Conservation (phyloP, 305 asterid genomes). For the Plantago coronopus region DNA sequence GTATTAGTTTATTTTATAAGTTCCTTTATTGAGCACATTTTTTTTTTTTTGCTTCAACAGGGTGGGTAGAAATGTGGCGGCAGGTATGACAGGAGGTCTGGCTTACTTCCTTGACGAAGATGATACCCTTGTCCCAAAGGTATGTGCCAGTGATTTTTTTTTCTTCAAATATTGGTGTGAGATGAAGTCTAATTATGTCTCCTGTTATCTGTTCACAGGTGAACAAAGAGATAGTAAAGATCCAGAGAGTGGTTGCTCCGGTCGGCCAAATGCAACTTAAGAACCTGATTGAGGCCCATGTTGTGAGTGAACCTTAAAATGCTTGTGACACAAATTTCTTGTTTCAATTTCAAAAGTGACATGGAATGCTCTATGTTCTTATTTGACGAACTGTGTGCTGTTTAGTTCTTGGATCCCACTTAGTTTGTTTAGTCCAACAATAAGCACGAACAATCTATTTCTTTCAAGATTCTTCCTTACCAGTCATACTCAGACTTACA, state of each 20-base stretch:
- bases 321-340: neutral
- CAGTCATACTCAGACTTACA: neutral
- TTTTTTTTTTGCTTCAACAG: constrained; percentile 33
- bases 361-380: no score
- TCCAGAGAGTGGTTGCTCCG: constrained; percentile 90
- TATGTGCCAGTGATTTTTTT: constrained; percentile 20
- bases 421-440: no score
- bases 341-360: neutral
- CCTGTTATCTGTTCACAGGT: constrained; percentile 40
- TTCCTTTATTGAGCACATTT: neutral
- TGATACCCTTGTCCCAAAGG: constrained; percentile 87
- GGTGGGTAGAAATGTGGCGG: constrained; percentile 97
- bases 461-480: no score
- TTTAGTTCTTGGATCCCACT: no score
- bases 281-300: constrained; percentile 88
- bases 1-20: neutral
- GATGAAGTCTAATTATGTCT: neutral
- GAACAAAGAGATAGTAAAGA: constrained; percentile 97
- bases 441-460: no score
- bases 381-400: no score
- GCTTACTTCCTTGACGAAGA: constrained; percentile 94
- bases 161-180: neutral
- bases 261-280: constrained; percentile 96
- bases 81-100: constrained; percentile 99
- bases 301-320: constrained; percentile 47